These are phyloP conservation scores for Chlorella sp. DNA, from an alignment of 139 green algal species.

Conservation along the genomic window DNA sequence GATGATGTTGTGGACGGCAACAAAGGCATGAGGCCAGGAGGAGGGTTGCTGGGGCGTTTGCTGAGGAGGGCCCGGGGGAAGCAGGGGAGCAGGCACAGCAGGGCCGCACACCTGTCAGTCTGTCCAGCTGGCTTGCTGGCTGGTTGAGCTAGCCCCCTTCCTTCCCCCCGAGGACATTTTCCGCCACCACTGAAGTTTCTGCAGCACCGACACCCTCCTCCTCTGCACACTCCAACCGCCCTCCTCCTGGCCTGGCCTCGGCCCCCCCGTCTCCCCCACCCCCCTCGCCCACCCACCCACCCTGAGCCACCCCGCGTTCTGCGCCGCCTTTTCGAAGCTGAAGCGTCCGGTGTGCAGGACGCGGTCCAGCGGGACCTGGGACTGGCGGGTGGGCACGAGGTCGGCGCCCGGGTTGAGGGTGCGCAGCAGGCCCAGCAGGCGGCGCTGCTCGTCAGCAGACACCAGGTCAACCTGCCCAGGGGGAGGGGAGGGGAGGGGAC, in stretches of 20 bases:
- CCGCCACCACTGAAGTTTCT: too few species aligned
- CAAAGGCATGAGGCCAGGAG: background rate
- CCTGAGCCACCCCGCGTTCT: slow-evolving; percentile 69
- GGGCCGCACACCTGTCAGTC: too few species aligned
- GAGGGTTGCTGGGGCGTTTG: background rate
- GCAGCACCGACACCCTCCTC: background rate
- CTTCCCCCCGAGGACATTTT: too few species aligned
- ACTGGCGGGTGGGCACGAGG: slow-evolving; percentile 49
- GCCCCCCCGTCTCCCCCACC: too few species aligned
- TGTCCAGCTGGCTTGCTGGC: too few species aligned
- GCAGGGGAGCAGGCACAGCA: too few species aligned
- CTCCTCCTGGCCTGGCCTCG: too few species aligned
- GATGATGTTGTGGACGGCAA: background rate
- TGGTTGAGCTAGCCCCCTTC: too few species aligned
- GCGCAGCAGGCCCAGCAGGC: slow-evolving; percentile 49
- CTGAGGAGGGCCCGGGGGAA: background rate
- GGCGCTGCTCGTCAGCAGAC: background rate
- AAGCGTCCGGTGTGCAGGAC: slow-evolving; percentile 62
- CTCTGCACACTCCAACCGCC: background rate
- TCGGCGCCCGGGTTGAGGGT: slow-evolving; percentile 65
- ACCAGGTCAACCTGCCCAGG: slow-evolving; percentile 48
- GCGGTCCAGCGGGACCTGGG: slow-evolving; percentile 26
- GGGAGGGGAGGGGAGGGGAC: background rate
- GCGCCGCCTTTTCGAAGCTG: slow-evolving; percentile 57
- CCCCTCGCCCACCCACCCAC: background rate